phyloP scores from a whole-genome alignment of 345 rosid species.

The Zanthoxylum bungeanum region DNA sequence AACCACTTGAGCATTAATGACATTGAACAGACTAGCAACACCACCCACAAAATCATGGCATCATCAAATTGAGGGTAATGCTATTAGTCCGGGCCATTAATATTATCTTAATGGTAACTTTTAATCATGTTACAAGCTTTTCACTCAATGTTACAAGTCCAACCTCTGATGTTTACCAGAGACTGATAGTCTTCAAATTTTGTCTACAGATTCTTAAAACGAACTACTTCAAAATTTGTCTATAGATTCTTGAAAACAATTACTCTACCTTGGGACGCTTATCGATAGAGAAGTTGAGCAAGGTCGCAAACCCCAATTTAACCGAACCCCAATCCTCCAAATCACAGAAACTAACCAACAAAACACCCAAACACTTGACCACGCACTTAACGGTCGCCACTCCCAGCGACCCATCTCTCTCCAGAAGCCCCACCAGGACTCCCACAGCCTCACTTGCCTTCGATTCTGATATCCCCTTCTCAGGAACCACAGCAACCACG shows the following conservation, averaged over 20 bases:
- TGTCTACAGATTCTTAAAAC: neutral
- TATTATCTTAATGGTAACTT: neutral
- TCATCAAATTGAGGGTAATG: neutral
- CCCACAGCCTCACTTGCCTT: slow-evolving; percentile 70
- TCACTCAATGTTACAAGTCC: neutral
- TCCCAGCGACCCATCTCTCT: slow-evolving; percentile 39
- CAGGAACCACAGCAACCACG: slow-evolving; percentile 49
- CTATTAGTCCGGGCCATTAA: neutral
- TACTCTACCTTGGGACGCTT: slow-evolving; percentile 86
- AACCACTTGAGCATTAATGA: neutral
- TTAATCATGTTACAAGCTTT: neutral
- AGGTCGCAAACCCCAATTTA: slow-evolving; percentile 46
- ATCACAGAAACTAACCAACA: slow-evolving; percentile 57
- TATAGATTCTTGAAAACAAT: neutral
- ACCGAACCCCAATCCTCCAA: slow-evolving; percentile 69
- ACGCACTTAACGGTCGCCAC: slow-evolving; percentile 63
- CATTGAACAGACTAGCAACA: neutral
- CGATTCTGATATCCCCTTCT: slow-evolving; percentile 36
- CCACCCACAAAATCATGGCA: neutral
- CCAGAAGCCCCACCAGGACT: slow-evolving; percentile 46
- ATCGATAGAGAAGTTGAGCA: slow-evolving; percentile 65
- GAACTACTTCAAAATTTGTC: neutral
- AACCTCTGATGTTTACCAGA: neutral
- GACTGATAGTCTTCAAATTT: neutral
- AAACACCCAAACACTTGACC: slow-evolving; percentile 76